A percentile compares a stretch with the other conserved stretches of the same genome.
These are phyloP conservation scores for Apiosordaria backusii DNA, from an alignment of 495 filamentous ascomycete species.

Conservation along the genomic window DNA sequence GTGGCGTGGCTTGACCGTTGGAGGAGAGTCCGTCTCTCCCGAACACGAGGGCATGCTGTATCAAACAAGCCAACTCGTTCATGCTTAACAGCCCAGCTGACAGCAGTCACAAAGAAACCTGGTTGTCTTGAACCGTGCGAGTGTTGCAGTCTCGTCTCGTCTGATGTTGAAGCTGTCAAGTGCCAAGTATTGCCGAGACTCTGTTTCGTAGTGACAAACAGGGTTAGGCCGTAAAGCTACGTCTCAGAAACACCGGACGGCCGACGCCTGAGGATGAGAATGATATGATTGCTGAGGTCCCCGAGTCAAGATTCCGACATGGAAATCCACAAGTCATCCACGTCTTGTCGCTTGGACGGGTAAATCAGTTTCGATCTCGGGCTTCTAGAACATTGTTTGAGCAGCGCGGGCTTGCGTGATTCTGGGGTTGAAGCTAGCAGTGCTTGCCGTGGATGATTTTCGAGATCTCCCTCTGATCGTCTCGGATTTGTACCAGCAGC, in stretches of 20 bases:
- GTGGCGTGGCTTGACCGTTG: not conserved
- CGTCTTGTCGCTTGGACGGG: constrained; percentile 10
- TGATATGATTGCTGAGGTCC: not conserved
- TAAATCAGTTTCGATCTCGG: constrained; percentile 9
- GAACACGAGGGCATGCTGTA: not conserved
- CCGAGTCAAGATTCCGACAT: not conserved
- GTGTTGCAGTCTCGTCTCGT: constrained; percentile 1
- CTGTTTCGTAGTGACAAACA: constrained; percentile 10
- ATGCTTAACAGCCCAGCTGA: not conserved
- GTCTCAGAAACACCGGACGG: constrained; percentile 29
- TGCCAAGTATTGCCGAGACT: constrained; percentile 17
- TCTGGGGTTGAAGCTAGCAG: not conserved
- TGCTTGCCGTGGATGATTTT: constrained; percentile 11
- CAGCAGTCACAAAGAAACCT: not conserved
- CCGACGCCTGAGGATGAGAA: not conserved
- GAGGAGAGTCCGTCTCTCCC: not conserved
- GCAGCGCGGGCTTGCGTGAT: not conserved
- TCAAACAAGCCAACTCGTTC: not conserved
- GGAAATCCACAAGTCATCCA: too few relatives aligned
- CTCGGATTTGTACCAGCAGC: constrained; percentile 16
- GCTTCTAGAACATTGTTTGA: constrained; percentile 21
- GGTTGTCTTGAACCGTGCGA: not conserved
- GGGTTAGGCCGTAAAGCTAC: constrained; percentile 10
- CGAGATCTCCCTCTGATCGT: constrained; percentile 18
- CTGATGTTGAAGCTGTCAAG: constrained; percentile 10